Percentiles rank a stretch among this genome's conserved stretches.
These are phyloP conservation scores for Neohortaea acidophila DNA, from an alignment of 495 filamentous ascomycete genomes.

Conservation along the genomic window DNA sequence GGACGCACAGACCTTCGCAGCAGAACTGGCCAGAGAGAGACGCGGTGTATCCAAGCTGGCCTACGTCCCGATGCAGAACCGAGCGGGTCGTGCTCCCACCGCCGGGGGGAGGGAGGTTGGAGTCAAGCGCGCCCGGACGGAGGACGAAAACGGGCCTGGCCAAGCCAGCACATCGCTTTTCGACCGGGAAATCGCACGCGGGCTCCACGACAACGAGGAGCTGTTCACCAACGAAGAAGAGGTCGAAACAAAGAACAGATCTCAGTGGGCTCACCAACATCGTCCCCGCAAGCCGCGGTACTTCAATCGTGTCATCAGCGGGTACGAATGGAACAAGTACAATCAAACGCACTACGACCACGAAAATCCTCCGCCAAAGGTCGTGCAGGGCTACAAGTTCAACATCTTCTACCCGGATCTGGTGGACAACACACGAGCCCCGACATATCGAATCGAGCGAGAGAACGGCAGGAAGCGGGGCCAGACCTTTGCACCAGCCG, in stretches of 20 bases:
- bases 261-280: slow-evolving; percentile 80
- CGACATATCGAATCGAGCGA: slow-evolving; percentile 86
- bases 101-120: neutral
- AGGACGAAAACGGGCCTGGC: slow-evolving; percentile 71
- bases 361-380: slow-evolving; percentile 93
- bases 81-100: neutral
- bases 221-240: slow-evolving; percentile 88
- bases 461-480: slow-evolving; percentile 78
- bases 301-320: slow-evolving; percentile 97
- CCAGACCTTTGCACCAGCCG: slow-evolving; percentile 87
- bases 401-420: slow-evolving; percentile 99
- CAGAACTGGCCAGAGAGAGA: slow-evolving; percentile 46
- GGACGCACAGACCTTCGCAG: slow-evolving; percentile 47
- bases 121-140: slow-evolving; percentile 9
- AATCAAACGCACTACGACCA: slow-evolving; percentile 99
- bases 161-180: slow-evolving; percentile 73
- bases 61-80: slow-evolving; percentile 26
- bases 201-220: slow-evolving; percentile 85
- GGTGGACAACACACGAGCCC: slow-evolving; percentile 89
- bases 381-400: slow-evolving; percentile 98
- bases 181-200: slow-evolving; percentile 83
- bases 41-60: slow-evolving; percentile 51
- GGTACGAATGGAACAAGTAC: slow-evolving; percentile 99
- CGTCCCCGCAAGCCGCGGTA: slow-evolving; percentile 87
- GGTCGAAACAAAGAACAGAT: slow-evolving; percentile 45